phyloP scores from a whole-genome alignment of 306 rosid species.

The Alnus rubra region DNA sequence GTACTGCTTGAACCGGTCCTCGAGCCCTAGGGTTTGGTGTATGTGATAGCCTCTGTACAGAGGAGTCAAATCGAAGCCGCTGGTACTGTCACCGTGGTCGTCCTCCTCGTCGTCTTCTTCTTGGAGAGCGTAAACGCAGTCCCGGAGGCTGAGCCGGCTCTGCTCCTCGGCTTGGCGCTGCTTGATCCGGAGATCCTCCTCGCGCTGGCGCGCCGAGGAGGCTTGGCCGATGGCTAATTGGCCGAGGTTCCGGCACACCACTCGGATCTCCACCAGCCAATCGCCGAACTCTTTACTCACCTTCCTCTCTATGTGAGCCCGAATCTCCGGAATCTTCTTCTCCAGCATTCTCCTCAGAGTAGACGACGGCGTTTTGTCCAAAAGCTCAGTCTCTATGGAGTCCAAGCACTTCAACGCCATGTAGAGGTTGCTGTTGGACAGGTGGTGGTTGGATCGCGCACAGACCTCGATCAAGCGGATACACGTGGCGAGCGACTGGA shows the following conservation, averaged over 20 bases:
- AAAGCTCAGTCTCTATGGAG: conserved; percentile 62
- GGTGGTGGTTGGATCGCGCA: conserved; percentile 76
- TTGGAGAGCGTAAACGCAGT: conserved; percentile 84
- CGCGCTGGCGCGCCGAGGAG: conserved; percentile 91
- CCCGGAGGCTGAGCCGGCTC: conserved; percentile 90
- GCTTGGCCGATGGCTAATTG: conserved; percentile 95
- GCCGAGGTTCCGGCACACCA: conserved; percentile 83
- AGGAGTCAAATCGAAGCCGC: conserved; percentile 84
- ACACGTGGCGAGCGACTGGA: conserved; percentile 59
- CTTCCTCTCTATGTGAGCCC: conserved; percentile 79
- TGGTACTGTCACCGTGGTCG: not conserved
- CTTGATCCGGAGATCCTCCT: conserved; percentile 94
- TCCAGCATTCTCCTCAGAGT: conserved; percentile 83
- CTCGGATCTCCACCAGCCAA: conserved; percentile 99
- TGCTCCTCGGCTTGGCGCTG: conserved; percentile 99
- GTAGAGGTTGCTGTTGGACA: conserved; percentile 65
- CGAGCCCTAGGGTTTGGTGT: conserved; percentile 89
- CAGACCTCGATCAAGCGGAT: conserved; percentile 68
- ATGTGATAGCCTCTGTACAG: conserved; percentile 80
- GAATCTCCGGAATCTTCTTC: conserved; percentile 94
- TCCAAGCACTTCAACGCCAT: conserved; percentile 90
- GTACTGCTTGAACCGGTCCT: conserved; percentile 86
- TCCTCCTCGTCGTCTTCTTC: conserved; percentile 74
- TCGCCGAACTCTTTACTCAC: conserved; percentile 91
- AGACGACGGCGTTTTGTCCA: conserved; percentile 71